These are phyloP conservation scores for Ocimum tenuiflorum DNA, from an alignment of 257 asterid species.

Conservation along the genomic window DNA sequence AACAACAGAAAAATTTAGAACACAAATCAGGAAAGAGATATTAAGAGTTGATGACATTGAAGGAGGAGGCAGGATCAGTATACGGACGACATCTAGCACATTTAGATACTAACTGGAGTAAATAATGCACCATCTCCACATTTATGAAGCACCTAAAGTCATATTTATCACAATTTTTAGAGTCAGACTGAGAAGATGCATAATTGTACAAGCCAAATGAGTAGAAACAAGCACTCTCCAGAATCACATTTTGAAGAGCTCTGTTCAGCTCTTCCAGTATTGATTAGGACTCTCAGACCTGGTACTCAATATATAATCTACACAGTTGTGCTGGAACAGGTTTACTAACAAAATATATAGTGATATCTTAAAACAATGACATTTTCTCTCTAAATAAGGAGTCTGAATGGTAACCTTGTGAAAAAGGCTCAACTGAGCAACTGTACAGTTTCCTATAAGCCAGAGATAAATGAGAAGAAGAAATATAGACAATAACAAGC, in stretches of 20 bases:
- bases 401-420: no score
- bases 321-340: no score
- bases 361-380: no score
- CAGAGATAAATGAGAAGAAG: not conserved
- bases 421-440: not conserved
- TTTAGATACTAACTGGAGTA: not conserved
- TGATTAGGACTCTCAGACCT: no score
- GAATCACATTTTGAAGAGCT: no score
- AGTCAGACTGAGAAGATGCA: not conserved
- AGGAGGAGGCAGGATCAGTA: constrained; percentile 9
- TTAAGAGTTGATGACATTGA: not conserved
- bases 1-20: constrained; percentile 1
- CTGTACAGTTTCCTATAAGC: not conserved
- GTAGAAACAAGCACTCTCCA: no score
- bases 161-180: not conserved
- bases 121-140: constrained; percentile 1
- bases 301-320: no score
- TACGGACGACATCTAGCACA: not conserved
- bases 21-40: not conserved
- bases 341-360: no score
- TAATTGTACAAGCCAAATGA: no score
- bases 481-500: not conserved
- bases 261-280: no score
- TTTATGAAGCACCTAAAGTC: not conserved
- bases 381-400: no score